These are phyloP conservation scores for Naganishia sp. DNA, from an alignment of 1,284 basidiomycete genomes.

Conservation along the genomic window DNA sequence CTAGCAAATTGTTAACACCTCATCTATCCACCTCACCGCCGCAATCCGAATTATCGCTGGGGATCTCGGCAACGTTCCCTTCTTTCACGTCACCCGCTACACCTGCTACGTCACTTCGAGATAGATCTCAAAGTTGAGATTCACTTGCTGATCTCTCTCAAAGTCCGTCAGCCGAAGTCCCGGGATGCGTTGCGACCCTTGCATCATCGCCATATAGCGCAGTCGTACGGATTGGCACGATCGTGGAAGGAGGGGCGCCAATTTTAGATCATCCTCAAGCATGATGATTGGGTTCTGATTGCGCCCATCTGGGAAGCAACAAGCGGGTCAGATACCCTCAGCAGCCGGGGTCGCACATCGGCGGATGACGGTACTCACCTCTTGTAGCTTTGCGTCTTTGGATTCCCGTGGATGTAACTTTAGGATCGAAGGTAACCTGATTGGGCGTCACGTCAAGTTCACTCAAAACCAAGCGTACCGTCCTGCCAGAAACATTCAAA, in stretches of 20 bases:
- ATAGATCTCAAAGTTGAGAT: slow-evolving; percentile 26
- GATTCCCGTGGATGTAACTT: too few relatives aligned
- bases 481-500: slow-evolving; percentile 29
- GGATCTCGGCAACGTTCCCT: neutral
- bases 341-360: too few relatives aligned
- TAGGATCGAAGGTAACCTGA: neutral
- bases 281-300: slow-evolving; percentile 20
- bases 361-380: too few relatives aligned
- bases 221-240: slow-evolving; percentile 30
- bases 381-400: too few relatives aligned
- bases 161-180: slow-evolving; percentile 21
- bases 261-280: slow-evolving; percentile 25
- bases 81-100: neutral
- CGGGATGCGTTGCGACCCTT: slow-evolving; percentile 22
- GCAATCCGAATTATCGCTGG: too few relatives aligned
- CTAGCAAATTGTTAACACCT: too few relatives aligned
- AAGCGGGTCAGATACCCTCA: too few relatives aligned
- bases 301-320: too few relatives aligned
- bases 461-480: slow-evolving; percentile 29
- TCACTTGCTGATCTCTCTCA: slow-evolving; percentile 27
- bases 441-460: neutral
- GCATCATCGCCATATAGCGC: slow-evolving; percentile 25
- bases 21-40: too few relatives aligned
- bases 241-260: slow-evolving; percentile 29
- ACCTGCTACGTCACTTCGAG: slow-evolving; percentile 4